Base-by-base conservation (phyloP, 306 rosid genomes). In the Rosa chinensis region DNA sequence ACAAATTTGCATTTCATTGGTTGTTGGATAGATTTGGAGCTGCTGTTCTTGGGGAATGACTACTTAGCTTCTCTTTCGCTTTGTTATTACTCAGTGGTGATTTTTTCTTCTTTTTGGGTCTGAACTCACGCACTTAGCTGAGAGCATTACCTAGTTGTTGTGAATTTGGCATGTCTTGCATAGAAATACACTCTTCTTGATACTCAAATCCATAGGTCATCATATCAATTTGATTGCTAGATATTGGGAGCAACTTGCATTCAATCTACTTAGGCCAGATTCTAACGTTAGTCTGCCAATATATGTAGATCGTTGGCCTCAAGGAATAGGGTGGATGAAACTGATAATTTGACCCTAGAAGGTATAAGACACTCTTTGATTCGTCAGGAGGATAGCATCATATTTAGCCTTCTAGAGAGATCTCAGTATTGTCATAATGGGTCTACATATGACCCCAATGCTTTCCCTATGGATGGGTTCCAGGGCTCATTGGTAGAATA, bases 381-480 rank as follows among this genome's bases (percentile, higher is more conserved):
- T 69, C 91, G 88, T 74, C 97, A 87, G 79, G 99, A 94, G 86
- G 99, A 94, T 81, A 94, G 99, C 89, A 94, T 94, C 74, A 92
- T 94, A 42, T 91, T 81, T 81, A 72, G 87, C 86, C 92, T 94
- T 74, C 81, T 94, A 81, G 99, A 94, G 83, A 90, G 97, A 86
- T 86, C 97, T 3, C 93, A 91, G 47, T 89, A 89, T 70, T 83
- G 87, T 74, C 92, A 86, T 79, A 92, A 92, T 85, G 86, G 80
- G 59, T 92, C 90, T 76, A 87, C 99, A 18, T 94, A 92, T 61
- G 85, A 91, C 62, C 89, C 91, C 64, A 80, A 80, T 72, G 91
- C 87, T 76, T 87, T 94, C 78, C 66, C 87, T 58, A 74, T 94
- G 90, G 97, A 85, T 71, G 95, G 94, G 66, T 92, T 92, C 83